Conservation (phyloP, 192 early-diverging fungal species). For the Dissophora globulifera region DNA sequence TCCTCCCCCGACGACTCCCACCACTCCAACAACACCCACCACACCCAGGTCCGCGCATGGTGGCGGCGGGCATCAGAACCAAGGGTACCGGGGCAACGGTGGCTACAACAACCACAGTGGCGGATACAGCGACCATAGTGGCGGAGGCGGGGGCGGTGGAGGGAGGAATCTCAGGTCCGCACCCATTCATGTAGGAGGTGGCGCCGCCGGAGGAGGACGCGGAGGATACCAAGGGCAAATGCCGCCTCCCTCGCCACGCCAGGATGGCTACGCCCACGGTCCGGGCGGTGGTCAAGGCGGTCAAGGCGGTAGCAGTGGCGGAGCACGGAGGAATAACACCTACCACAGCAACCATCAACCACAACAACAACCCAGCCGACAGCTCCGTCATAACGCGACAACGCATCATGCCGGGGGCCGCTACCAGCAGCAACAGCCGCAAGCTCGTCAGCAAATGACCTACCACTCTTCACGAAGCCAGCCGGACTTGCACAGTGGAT, state of each 20-base stretch:
- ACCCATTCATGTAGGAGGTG: conserved; percentile 15
- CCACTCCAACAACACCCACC: conserved; percentile 34
- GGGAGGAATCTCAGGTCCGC: conserved; percentile 30
- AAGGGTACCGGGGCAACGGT: conserved; percentile 9
- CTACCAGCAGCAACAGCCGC: conserved; percentile 19
- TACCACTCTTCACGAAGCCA: conserved; percentile 30
- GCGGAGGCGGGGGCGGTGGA: background rate
- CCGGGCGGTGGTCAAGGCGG: conserved; percentile 3
- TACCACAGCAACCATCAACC: conserved; percentile 18
- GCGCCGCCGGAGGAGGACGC: too few species aligned
- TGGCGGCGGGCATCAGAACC: conserved; percentile 3
- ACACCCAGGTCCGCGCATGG: conserved; percentile 8
- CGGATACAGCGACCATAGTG: background rate
- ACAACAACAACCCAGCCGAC: conserved; percentile 8
- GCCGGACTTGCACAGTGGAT: conserved; percentile 21
- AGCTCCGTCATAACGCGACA: conserved; percentile 23
- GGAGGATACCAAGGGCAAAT: background rate
- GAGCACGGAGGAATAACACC: conserved; percentile 43
- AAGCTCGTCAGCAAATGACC: conserved; percentile 29
- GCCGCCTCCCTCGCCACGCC: background rate
- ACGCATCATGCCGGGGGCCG: conserved; percentile 5
- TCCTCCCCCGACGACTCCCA: conserved; percentile 25
- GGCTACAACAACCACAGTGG: background rate
- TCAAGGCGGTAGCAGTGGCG: background rate
- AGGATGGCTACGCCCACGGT: background rate